Conservation (phyloP, 306 rosid species). For the Rosa lucieae region DNA sequence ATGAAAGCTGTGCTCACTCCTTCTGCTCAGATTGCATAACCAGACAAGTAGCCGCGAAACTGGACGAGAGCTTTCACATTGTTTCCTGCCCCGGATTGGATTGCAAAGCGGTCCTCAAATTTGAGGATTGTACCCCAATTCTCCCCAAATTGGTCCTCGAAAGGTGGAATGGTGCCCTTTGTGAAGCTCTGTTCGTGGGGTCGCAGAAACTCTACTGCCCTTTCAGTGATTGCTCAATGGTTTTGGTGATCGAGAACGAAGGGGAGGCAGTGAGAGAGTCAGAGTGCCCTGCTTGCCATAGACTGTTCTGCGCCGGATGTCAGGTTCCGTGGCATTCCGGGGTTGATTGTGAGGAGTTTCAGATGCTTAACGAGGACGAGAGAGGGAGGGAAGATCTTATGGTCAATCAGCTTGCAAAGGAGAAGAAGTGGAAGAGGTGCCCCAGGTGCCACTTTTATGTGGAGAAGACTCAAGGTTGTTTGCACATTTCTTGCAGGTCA, state of each 20-base stretch:
- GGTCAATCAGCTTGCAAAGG: constrained; percentile 38
- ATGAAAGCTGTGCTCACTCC: constrained; percentile 39
- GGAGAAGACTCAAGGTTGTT: constrained; percentile 44
- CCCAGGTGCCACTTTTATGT: constrained; percentile 40
- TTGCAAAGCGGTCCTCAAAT: constrained; percentile 31
- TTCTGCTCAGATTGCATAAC: constrained; percentile 51
- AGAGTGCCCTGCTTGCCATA: constrained; percentile 62
- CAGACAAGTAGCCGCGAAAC: constrained; percentile 45
- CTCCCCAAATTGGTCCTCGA: constrained; percentile 42
- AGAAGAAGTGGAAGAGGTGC: constrained; percentile 50
- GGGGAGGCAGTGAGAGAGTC: constrained; percentile 16
- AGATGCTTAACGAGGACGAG: constrained; percentile 33
- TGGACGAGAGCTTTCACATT: constrained; percentile 25
- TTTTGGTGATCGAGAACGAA: constrained; percentile 29
- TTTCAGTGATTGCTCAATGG: constrained; percentile 45
- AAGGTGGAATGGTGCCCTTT: constrained; percentile 41
- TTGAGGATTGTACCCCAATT: constrained; percentile 31
- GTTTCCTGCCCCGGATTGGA: constrained; percentile 45
- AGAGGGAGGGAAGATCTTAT: constrained; percentile 43
- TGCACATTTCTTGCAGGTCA: constrained; percentile 58
- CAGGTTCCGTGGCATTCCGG: constrained; percentile 57
- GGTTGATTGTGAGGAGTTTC: constrained; percentile 41
- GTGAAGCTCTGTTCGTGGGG: constrained; percentile 21
- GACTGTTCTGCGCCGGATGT: constrained; percentile 56
- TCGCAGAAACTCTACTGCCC: constrained; percentile 44